Conservation (phyloP, 148 eudicot species). For the Salicornia ramosissima region DNA sequence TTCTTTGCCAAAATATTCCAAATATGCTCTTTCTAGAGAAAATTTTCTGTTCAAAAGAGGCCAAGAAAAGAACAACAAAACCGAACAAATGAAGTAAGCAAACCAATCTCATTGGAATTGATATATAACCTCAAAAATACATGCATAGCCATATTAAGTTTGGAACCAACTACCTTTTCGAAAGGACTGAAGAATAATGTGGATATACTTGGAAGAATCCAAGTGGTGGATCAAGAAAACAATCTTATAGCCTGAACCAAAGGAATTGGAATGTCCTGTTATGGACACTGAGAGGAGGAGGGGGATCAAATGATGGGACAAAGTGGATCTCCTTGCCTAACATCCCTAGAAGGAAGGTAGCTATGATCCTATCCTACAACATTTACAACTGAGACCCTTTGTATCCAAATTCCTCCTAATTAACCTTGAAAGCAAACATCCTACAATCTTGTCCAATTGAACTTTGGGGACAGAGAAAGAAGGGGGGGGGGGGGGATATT, state of each 20-base stretch:
- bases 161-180: background rate
- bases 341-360: background rate
- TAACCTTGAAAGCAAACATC: background rate
- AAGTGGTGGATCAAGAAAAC: background rate
- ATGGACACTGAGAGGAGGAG: too few relatives aligned
- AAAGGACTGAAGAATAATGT: background rate
- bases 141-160: background rate
- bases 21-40: background rate
- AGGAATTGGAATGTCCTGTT: background rate
- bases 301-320: background rate
- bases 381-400: background rate
- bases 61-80: conserved; percentile 5
- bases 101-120: background rate
- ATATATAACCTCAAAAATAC: background rate
- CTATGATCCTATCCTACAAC: background rate
- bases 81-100: background rate
- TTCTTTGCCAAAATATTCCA: background rate
- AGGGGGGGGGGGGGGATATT: too few relatives aligned
- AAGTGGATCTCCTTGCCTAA: background rate
- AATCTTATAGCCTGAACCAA: background rate
- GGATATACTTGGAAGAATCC: background rate
- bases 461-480: too few relatives aligned
- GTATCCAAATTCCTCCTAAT: background rate
- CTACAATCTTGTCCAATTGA: background rate
- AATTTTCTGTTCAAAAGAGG: background rate